phyloP scores from a whole-genome alignment of 2,329 filamentous ascomycete species.

The Hypomyces perniciosus region DNA sequence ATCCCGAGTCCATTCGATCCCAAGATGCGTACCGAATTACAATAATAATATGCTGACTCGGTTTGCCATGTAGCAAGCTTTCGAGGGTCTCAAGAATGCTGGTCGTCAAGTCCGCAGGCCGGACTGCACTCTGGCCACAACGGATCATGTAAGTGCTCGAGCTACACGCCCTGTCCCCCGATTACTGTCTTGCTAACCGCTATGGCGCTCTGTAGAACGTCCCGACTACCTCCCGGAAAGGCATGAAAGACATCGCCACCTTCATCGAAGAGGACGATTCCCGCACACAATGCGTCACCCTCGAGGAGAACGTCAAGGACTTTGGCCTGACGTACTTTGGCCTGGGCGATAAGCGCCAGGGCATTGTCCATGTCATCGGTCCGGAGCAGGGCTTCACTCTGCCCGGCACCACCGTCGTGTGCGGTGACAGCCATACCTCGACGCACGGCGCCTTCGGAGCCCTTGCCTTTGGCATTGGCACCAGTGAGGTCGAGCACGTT shows the following conservation, averaged over 20 bases:
- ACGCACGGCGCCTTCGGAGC: constrained; percentile 96
- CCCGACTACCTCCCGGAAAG: constrained; percentile 83
- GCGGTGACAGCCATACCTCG: constrained; percentile 95
- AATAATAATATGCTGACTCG: neutral
- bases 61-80: constrained; percentile 66
- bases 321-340: constrained; percentile 98
- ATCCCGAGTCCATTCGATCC: neutral
- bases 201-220: constrained; percentile 61
- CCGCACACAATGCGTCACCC: constrained; percentile 84
- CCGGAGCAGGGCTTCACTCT: constrained; percentile 98
- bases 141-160: constrained; percentile 72
- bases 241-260: constrained; percentile 84
- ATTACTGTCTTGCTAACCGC: neutral
- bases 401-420: constrained; percentile 92
- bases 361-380: constrained; percentile 97
- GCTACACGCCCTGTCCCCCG: neutral
- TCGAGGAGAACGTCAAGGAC: constrained; percentile 95
- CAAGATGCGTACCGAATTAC: neutral
- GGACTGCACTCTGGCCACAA: constrained; percentile 94
- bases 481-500: constrained; percentile 97
- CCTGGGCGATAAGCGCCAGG: constrained; percentile 90
- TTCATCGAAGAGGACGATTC: constrained; percentile 97
- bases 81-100: constrained; percentile 89
- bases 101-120: constrained; percentile 82
- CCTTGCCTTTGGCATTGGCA: constrained; percentile 94